Conservation (phyloP, 1,139 yeast genomes). For the Debaryomyces psychrophilus region DNA sequence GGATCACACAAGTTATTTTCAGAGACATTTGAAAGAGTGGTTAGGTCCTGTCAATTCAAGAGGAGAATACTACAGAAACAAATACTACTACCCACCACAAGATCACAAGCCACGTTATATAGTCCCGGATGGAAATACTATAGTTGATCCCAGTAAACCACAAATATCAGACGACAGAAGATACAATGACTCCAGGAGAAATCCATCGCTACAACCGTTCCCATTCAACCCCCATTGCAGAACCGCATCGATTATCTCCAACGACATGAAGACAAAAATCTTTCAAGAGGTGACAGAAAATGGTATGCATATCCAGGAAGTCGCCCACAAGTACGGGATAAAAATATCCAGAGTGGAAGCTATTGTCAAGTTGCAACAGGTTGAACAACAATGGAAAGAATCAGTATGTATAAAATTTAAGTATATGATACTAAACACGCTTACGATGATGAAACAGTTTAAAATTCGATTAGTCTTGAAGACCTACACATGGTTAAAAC, state of each 20-base stretch:
- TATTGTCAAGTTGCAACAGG: constrained; percentile 62
- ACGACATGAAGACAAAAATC: constrained; percentile 61
- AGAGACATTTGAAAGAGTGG: constrained; percentile 53
- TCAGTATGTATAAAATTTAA: constrained; percentile 52
- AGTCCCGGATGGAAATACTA: constrained; percentile 57
- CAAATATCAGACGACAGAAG: constrained; percentile 17
- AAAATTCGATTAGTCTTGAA: constrained; percentile 78
- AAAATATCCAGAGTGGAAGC: constrained; percentile 89
- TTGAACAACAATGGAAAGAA: constrained; percentile 64
- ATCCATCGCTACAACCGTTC: constrained; percentile 66
- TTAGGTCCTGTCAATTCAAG: constrained; percentile 82
- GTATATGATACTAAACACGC: background rate
- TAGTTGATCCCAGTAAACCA: constrained; percentile 19
- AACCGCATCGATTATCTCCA: constrained; percentile 65
- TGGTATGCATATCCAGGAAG: constrained; percentile 65
- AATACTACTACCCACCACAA: constrained; percentile 72
- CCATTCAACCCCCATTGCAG: constrained; percentile 71
- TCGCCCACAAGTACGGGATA: constrained; percentile 78
- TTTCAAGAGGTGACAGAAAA: constrained; percentile 56
- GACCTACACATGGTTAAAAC: constrained; percentile 65
- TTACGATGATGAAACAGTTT: constrained; percentile 48
- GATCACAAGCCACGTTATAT: constrained; percentile 77
- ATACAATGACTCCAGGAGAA: constrained; percentile 25
- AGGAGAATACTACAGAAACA: constrained; percentile 81
- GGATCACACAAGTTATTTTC: constrained; percentile 33